Base-by-base conservation (phyloP, 345 rosid genomes). In the Melaleuca alternifolia region DNA sequence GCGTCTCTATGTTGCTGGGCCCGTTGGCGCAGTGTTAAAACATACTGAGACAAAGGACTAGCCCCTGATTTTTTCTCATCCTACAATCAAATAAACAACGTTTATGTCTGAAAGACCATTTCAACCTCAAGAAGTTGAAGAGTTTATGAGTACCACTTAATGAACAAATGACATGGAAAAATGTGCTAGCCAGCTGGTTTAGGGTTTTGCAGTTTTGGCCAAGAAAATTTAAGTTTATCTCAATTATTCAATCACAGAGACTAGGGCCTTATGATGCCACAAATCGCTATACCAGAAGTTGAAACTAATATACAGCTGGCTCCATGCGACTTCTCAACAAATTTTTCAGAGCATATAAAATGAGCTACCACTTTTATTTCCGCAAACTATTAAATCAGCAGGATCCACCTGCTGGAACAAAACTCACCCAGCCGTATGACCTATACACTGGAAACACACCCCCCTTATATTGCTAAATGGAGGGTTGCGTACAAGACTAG, bases 11-110 rank as follows among this genome's bases (percentile, higher is more conserved):
- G 93, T 90, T 95, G 94, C 84, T 91, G 91, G 30, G 97, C 96
- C 92, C 94, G 92, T 92, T 91, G 91, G 11, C 91, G 94, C 33
- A 95, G 85, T 48, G 87, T 89, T 50, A 57, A 84, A 44, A 91
- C 97, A 82, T 94, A 93, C 81, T 85, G 92, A 13, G 95, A 94
- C 82, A 97, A 88, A 77, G 98, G 98, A 89, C 98, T 96, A 84
- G 88, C 84, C 82, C 94, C 94, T 30, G 84, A 79, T 85, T 91
- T 91, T 90, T 95, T 95, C 88, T 93, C 98, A 88, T 93, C 90
- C 99, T 95, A 88, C 50, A 11, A 88, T 56, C 50, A 26, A 81
- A 28, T 46, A 24, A 82, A 50, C 10, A 12, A 6, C 28, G n/a
- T 46, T 54, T 76, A 48, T 51, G 54, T 86, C 50, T 53, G 76